Conservation (phyloP, 768 basidiomycete genomes). For the Termitomyces sp. region DNA sequence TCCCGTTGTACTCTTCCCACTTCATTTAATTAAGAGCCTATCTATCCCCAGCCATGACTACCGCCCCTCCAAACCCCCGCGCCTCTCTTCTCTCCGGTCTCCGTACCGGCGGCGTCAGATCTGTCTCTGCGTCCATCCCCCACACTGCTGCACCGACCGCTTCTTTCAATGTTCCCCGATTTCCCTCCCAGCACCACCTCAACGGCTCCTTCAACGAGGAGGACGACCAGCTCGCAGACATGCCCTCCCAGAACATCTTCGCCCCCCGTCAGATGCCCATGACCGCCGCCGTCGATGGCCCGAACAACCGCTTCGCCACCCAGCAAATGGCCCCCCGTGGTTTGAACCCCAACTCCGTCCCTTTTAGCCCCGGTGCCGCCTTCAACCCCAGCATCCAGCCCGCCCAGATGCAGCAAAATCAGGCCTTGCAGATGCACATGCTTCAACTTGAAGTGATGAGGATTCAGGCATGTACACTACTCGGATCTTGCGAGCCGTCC, state of each 20-base stretch:
- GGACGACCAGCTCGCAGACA: constrained; percentile 61
- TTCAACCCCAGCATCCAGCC: constrained; percentile 47
- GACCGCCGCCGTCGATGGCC: constrained; percentile 72
- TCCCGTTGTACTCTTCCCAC: constrained; percentile 27
- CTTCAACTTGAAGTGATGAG: constrained; percentile 81
- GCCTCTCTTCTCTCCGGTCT: constrained; percentile 87
- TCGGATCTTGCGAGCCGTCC: neutral
- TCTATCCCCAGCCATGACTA: constrained; percentile 45
- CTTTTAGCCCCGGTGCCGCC: constrained; percentile 47
- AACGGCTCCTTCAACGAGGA: constrained; percentile 43
- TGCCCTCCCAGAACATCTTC: constrained; percentile 53
- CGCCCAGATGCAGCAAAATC: constrained; percentile 50
- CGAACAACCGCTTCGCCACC: constrained; percentile 56
- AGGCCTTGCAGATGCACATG: constrained; percentile 79
- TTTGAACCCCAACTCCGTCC: constrained; percentile 44
- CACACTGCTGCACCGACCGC: constrained; percentile 66
- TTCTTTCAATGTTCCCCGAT: constrained; percentile 65
- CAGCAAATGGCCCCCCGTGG: constrained; percentile 57
- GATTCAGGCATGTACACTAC: constrained; percentile 59
- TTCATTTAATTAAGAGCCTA: constrained; percentile 36
- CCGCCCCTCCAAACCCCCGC: constrained; percentile 54
- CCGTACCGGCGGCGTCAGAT: constrained; percentile 87
- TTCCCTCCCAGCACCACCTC: constrained; percentile 43
- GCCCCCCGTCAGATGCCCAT: constrained; percentile 52
- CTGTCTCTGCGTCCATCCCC: constrained; percentile 59